Percentiles rank a stretch among this genome's conserved stretches.
Evolutionary conservation across 495 filamentous ascomycete genomes (phyloP).

Genomic region (Paragyromitra xinjiangensis): DNA sequence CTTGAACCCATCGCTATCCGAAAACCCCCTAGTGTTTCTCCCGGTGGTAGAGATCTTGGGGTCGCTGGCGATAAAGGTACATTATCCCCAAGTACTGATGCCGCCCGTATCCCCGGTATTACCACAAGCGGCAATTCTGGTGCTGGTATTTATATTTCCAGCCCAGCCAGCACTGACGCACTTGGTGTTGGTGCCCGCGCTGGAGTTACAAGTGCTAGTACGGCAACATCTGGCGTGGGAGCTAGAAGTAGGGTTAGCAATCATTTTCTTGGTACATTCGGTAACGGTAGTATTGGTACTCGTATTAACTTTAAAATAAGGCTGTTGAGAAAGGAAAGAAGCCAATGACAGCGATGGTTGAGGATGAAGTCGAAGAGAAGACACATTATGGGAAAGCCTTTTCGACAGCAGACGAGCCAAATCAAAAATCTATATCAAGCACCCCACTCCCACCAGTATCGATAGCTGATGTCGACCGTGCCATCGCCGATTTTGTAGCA

Average conservation of each 20-base stretch:
- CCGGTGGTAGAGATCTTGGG: not conserved
- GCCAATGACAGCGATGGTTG: not conserved
- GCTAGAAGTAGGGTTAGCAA: constrained; percentile 1
- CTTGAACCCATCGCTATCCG: constrained; percentile 4
- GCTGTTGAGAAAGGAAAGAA: constrained; percentile 25
- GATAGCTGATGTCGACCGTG: constrained; percentile 14
- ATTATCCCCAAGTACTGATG: not conserved
- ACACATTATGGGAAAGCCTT: not conserved
- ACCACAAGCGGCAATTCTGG: not conserved
- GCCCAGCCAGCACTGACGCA: not conserved
- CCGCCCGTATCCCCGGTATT: not conserved
- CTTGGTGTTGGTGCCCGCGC: not conserved
- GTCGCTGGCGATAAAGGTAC: not conserved
- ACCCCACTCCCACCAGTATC: not conserved
- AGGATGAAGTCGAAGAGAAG: constrained; percentile 5
- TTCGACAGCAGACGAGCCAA: not conserved
- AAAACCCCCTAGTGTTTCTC: not conserved
- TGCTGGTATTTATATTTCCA: constrained; percentile 4
- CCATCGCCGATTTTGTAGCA: constrained; percentile 18
- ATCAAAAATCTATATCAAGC: constrained; percentile 4
- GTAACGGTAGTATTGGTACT: not conserved
- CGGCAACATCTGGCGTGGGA: not conserved
- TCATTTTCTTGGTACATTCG: not conserved
- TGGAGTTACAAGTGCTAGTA: not conserved
- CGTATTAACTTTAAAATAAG: constrained; percentile 8